phyloP scores from a whole-genome alignment of 2,329 filamentous ascomycete species.

The Tolypocladium amazonense region DNA sequence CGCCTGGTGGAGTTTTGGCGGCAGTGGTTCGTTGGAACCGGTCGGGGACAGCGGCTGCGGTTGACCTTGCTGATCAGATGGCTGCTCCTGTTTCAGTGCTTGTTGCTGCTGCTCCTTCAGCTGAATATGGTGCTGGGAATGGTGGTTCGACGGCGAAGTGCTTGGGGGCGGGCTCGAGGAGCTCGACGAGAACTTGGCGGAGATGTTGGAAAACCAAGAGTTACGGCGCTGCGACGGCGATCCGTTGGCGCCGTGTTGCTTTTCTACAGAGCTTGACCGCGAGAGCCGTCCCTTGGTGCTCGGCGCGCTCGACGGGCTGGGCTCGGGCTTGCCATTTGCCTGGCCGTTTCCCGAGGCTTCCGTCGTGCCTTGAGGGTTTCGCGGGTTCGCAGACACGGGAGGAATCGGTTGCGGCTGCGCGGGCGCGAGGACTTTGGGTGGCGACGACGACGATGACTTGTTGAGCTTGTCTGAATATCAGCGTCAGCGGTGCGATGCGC shows the following conservation, averaged over 20 bases:
- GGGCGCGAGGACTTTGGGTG: conserved; percentile 13
- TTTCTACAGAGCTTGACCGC: conserved; percentile 25
- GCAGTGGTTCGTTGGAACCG: conserved; percentile 26
- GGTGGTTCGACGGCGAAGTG: conserved; percentile 12
- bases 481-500: not conserved
- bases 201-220: conserved; percentile 91
- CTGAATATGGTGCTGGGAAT: conserved; percentile 4
- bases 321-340: conserved; percentile 9
- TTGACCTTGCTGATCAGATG: not conserved
- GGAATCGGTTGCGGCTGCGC: conserved; percentile 22
- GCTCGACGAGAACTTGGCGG: conserved; percentile 73
- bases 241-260: conserved; percentile 13
- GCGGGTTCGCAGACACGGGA: conserved; percentile 13
- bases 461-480: conserved; percentile 16
- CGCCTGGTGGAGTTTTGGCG: conserved; percentile 36
- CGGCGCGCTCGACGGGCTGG: conserved; percentile 13
- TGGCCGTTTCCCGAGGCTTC: conserved; percentile 10
- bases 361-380: conserved; percentile 15
- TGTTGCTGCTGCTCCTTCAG: conserved; percentile 8
- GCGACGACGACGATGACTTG: conserved; percentile 16
- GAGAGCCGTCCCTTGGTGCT: conserved; percentile 14
- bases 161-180: conserved; percentile 26
- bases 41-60: conserved; percentile 12
- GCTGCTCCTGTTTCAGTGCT: conserved; percentile 1
- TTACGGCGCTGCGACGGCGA: conserved; percentile 45